Evolutionary conservation across 768 basidiomycete species (phyloP), one percentile per base, ranked within the genome.

Genomic region (Suillus lakei): DNA sequence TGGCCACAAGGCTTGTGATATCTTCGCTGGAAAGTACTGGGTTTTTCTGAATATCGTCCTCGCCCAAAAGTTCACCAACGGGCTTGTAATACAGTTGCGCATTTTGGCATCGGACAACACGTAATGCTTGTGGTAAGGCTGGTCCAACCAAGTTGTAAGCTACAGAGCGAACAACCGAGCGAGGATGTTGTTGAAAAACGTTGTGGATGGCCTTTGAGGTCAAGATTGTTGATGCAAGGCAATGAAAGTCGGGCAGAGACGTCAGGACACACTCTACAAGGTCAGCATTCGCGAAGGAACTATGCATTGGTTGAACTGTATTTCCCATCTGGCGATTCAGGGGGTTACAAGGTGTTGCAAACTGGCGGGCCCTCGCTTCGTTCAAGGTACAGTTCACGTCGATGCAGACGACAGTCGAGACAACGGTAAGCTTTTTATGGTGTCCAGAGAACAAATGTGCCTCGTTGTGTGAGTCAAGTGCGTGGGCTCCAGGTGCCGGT

Each of bases 81-180:
- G 60, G 8, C 43, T 34, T 39, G 48, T 38, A 56, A 54, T 43
- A 56, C 30, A 18, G 18, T 36, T 55, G 39, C 62, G 48, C 50
- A 18, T 54, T 21, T 5, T 68, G 36, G 67, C 67, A 71, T 21
- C 71, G 70, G 64, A 74, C 59, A 13, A 76, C 59, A 43, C 67
- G 67, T n/a, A 79, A 50, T 12, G 78, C 77, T 63, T 73, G 72
- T 44, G 76, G 76, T 5, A 79, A 65, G 21, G 75, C 73, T 34
- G 72, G 67, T 8, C 79, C 80, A 50, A 71, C 60, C 10, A 77
- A 65, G 54, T 71, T 75, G 38, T 68, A 70, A 4, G 76, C 74
- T 5, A 79, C 72, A 30, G 74, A 69, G 3, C 75, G 68, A 46
- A 75, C 62, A 26, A 78, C 74, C 48, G 77, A 76, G 60, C 69